Percentiles rank a stretch among this genome's conserved stretches.
Conservation (phyloP, 148 eudicot species). For the Chenopodium quinoa region DNA sequence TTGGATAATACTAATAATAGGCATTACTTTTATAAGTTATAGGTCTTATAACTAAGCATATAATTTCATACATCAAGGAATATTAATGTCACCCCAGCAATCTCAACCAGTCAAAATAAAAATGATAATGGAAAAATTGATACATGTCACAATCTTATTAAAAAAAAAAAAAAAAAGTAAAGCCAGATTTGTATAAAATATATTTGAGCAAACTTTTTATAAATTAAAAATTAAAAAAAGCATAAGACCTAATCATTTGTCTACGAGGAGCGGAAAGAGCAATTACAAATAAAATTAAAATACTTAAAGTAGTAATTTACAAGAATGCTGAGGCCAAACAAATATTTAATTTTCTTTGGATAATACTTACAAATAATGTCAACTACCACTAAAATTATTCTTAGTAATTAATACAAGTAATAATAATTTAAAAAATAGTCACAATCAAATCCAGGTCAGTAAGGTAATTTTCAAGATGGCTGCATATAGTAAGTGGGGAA, state of each 20-base stretch:
- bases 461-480: background rate
- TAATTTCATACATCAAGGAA: too few relatives aligned
- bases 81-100: too few relatives aligned
- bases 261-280: background rate
- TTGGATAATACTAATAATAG: too few relatives aligned
- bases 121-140: background rate
- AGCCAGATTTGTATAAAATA: background rate
- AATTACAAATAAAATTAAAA: background rate
- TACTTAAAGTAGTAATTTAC: too few relatives aligned
- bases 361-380: constrained; percentile 1
- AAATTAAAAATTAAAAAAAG: background rate
- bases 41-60: too few relatives aligned
- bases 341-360: background rate
- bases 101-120: background rate
- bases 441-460: background rate
- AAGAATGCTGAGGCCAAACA: background rate
- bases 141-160: background rate
- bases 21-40: too few relatives aligned
- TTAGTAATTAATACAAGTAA: background rate
- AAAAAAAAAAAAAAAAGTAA: background rate
- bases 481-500: constrained; percentile 11
- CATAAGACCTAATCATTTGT: background rate
- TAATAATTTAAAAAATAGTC: background rate
- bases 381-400: background rate
- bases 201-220: background rate